Evolutionary conservation across 345 rosid species (phyloP), one percentile per base, ranked within the genome.

Genomic region (Hibiscus trionum): DNA sequence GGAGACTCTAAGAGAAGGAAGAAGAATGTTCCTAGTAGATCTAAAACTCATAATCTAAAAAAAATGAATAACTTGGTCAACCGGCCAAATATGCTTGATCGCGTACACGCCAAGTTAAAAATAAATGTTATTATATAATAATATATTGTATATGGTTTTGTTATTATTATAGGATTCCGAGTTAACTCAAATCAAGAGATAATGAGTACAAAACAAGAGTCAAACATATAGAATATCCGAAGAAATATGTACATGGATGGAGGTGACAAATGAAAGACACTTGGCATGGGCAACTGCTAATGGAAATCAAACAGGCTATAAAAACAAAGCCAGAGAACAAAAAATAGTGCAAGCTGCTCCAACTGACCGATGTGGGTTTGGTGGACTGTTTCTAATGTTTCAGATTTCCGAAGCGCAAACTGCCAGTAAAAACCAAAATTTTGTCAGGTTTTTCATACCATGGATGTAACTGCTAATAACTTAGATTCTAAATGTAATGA

Each of bases 181-280:
- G 78, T 65, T 69, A 74, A 57, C 62, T 14, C 79, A 77, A 81
- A 83, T 81, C 67, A 83, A 83, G 73, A 74, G 75, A 75, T 70
- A 81, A 80, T 80, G 78, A 85, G 84, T 85, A 81, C 85, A 78
- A 79, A 83, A 70, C 49, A 74, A 70, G 83, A 68, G 83, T 83
- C 83, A 82, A 85, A 42, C 33, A 17, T 3, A 42, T 57, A 27
- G 56, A 31, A 70, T 74, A 71, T 69, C 58, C 8, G 27, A 46
- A 10, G 62, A 42, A 27, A 9, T 71, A 10, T 21, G 50, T 3
- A 71, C 52, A 49, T 49, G 17, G 37, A 55, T 35, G 27, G 37
- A 31, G 6, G 37, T 35, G 37, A 52, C 50, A 47, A 53, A 75
- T 53, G 78, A 73, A 63, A 26, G 44, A 16, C 71, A 2, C 70